Conservation (phyloP, 192 early-diverging fungal genomes). For the Phycomyces blakesleeanus region DNA sequence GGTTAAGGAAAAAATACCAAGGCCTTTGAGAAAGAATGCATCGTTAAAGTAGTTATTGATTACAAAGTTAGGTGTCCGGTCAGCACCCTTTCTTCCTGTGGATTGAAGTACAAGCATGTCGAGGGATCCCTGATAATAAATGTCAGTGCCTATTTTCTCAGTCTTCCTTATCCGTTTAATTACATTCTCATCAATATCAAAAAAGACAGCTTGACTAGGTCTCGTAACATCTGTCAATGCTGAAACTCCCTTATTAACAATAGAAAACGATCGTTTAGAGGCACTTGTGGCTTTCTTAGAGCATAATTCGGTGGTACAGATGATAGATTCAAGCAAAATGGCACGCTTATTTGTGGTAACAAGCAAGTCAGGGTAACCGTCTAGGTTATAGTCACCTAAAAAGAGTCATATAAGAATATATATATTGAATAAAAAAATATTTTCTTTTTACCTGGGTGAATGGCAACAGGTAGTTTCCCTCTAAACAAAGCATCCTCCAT, state of each 20-base stretch:
- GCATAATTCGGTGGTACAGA: constrained; percentile 53
- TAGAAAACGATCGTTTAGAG: constrained; percentile 56
- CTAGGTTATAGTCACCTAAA: constrained; percentile 79
- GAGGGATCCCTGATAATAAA: constrained; percentile 59
- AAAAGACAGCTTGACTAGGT: constrained; percentile 67
- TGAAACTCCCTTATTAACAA: constrained; percentile 63
- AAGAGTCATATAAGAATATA: background rate
- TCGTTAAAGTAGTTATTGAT: constrained; percentile 92
- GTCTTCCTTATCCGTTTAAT: constrained; percentile 13
- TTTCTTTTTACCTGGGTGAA: constrained; percentile 55
- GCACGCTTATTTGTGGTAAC: constrained; percentile 54
- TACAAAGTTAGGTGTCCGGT: constrained; percentile 53
- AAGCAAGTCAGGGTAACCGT: constrained; percentile 90
- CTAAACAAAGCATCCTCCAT: constrained; percentile 44
- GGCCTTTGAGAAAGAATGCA: constrained; percentile 88
- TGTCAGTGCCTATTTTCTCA: background rate
- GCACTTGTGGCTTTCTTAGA: constrained; percentile 37
- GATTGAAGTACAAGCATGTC: constrained; percentile 72
- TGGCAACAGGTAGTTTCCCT: constrained; percentile 49
- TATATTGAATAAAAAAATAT: background rate
- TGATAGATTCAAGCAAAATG: constrained; percentile 63
- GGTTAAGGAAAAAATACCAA: constrained; percentile 46
- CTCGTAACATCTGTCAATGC: constrained; percentile 46
- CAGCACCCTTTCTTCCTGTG: constrained; percentile 35
- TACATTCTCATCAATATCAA: constrained; percentile 91